phyloP scores from a whole-genome alignment of 768 basidiomycete genomes.

The Trametes maxima region DNA sequence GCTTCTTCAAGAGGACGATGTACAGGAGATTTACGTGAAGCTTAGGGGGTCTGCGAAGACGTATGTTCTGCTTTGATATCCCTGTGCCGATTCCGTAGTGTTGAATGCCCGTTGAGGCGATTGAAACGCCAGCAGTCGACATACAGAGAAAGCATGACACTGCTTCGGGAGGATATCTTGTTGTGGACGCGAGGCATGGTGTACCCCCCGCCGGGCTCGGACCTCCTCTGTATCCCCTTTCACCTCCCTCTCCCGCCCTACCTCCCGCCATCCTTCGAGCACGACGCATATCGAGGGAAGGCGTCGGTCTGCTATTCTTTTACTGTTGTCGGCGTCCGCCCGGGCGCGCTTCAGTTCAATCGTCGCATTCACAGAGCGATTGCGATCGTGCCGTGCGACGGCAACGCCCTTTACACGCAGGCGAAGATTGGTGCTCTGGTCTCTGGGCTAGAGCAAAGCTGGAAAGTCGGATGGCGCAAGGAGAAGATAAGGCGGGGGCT shows the following conservation, averaged over 20 bases:
- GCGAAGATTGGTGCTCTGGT: background rate
- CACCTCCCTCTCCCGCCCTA: constrained; percentile 13
- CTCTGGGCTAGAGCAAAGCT: background rate
- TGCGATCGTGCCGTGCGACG: constrained; percentile 8
- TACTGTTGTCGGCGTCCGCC: constrained; percentile 20
- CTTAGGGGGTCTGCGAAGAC: too few relatives aligned
- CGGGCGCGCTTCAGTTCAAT: constrained; percentile 16
- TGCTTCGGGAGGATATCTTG: too few relatives aligned
- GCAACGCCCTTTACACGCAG: background rate
- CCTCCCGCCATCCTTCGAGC: constrained; percentile 15
- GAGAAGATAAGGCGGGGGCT: constrained; percentile 15
- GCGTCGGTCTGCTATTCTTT: constrained; percentile 9
- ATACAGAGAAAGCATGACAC: too few relatives aligned
- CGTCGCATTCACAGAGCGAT: constrained; percentile 2
- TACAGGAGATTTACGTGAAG: too few relatives aligned
- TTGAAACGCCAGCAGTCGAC: too few relatives aligned
- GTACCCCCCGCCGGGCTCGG: constrained; percentile 11
- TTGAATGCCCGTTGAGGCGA: too few relatives aligned
- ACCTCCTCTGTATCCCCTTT: constrained; percentile 21
- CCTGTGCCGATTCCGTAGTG: too few relatives aligned
- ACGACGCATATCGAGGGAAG: background rate
- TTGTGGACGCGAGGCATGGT: background rate
- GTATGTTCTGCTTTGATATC: too few relatives aligned
- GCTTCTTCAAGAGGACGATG: too few relatives aligned
- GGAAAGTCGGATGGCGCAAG: background rate